Conservation (phyloP, 192 early-diverging fungal species). For the Backusella morwellensis region DNA sequence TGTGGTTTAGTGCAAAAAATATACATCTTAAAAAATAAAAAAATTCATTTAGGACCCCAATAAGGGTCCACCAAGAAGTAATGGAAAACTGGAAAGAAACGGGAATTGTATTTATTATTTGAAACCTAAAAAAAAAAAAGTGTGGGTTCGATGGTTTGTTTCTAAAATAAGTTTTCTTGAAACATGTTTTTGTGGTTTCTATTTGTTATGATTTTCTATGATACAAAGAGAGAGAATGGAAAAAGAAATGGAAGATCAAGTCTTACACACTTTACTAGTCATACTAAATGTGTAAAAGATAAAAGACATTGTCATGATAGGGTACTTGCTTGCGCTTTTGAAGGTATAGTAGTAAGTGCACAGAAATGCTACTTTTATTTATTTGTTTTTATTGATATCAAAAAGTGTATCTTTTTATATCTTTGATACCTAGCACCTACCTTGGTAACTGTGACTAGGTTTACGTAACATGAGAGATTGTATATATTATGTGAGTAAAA, state of each 20-base stretch:
- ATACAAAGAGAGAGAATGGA: not conserved
- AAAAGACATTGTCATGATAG: not conserved
- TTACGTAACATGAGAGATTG: not conserved
- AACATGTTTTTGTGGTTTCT: not conserved
- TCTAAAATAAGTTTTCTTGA: slow-evolving; percentile 9
- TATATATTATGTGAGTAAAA: not conserved
- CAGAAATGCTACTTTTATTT: too few relatives aligned
- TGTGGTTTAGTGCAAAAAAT: not conserved
- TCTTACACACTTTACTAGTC: not conserved
- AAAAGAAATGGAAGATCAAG: not conserved
- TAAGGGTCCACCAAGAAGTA: not conserved
- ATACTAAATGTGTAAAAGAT: not conserved
- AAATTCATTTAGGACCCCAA: not conserved
- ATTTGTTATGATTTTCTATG: not conserved
- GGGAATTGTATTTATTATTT: not conserved
- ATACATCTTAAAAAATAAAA: not conserved
- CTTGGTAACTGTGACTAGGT: not conserved
- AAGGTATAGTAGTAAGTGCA: too few relatives aligned
- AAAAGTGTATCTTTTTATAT: not conserved
- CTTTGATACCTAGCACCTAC: not conserved
- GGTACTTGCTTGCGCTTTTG: too few relatives aligned
- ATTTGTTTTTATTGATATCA: too few relatives aligned
- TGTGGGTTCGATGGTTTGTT: not conserved
- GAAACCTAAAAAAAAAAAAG: not conserved
- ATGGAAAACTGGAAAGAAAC: slow-evolving; percentile 1